Conservation (phyloP, 768 basidiomycete species). For the Dendrothele bispora region DNA sequence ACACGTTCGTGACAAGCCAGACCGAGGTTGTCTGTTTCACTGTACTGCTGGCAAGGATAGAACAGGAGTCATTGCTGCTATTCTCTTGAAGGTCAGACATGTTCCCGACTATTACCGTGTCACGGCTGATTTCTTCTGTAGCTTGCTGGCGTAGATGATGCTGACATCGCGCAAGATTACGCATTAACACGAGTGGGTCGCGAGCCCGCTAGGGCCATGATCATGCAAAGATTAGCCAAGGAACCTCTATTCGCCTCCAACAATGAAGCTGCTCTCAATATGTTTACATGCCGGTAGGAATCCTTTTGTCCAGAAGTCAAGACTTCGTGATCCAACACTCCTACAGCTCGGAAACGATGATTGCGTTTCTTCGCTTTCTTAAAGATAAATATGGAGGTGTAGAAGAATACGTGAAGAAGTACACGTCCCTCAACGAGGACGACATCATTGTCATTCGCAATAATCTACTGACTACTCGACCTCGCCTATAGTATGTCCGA, state of each 20-base stretch:
- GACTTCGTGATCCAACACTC: background rate
- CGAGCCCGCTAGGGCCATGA: slow-evolving; percentile 71
- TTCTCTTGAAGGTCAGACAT: slow-evolving; percentile 60
- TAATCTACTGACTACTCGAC: slow-evolving; percentile 8
- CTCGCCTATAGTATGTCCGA: slow-evolving; percentile 4
- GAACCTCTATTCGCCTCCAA: slow-evolving; percentile 76
- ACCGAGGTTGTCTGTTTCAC: slow-evolving; percentile 67
- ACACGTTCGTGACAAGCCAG: slow-evolving; percentile 70
- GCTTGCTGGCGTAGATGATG: slow-evolving; percentile 74
- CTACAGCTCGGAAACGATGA: slow-evolving; percentile 71
- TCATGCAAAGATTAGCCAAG: slow-evolving; percentile 65
- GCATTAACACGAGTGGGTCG: slow-evolving; percentile 77
- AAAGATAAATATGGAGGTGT: slow-evolving; percentile 67
- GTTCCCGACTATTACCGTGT: background rate
- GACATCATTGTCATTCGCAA: slow-evolving; percentile 65
- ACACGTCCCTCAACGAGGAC: slow-evolving; percentile 57
- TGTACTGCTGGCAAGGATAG: slow-evolving; percentile 88
- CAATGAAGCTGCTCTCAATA: slow-evolving; percentile 75
- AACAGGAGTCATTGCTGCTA: slow-evolving; percentile 74
- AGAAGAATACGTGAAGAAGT: slow-evolving; percentile 58
- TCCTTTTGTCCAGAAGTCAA: background rate
- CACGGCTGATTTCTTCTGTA: slow-evolving; percentile 23
- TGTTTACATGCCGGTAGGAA: slow-evolving; percentile 75
- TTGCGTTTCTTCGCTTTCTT: slow-evolving; percentile 62
- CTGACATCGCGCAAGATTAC: slow-evolving; percentile 69